phyloP scores from a whole-genome alignment of 108 stramenopile genomes.

The Cyclotella kingstonii region DNA sequence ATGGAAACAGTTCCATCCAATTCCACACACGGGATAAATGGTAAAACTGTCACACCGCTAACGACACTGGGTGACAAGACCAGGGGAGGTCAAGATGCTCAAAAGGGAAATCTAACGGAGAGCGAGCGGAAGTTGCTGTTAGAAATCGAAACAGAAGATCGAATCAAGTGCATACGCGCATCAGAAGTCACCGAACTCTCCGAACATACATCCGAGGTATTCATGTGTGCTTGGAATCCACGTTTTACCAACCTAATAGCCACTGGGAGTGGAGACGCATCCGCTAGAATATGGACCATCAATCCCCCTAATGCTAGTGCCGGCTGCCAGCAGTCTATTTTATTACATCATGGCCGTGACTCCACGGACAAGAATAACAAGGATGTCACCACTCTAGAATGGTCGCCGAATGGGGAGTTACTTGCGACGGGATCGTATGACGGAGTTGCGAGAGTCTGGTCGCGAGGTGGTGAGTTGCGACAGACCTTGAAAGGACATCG shows the following conservation, averaged over 20 bases:
- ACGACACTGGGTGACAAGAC: constrained; percentile 5
- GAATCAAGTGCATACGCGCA: constrained; percentile 51
- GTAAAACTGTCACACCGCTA: too few species aligned
- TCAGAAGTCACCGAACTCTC: constrained; percentile 72
- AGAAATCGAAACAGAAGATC: constrained; percentile 57
- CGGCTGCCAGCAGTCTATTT: constrained; percentile 64
- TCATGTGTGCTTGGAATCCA: constrained; percentile 98
- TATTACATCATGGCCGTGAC: constrained; percentile 83
- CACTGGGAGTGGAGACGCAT: constrained; percentile 92
- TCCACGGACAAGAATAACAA: constrained; percentile 88
- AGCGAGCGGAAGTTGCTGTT: constrained; percentile 3
- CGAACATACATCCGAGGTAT: constrained; percentile 90
- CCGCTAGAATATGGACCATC: constrained; percentile 92
- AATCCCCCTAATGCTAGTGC: constrained; percentile 59
- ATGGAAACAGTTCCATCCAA: constrained; percentile 10
- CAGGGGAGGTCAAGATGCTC: constrained; percentile 4
- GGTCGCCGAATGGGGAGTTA: constrained; percentile 89
- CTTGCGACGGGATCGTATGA: constrained; percentile 95
- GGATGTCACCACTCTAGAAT: constrained; percentile 95
- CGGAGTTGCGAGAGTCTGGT: constrained; percentile 95
- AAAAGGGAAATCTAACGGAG: background rate
- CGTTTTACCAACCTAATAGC: constrained; percentile 87
- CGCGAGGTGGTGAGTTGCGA: constrained; percentile 69
- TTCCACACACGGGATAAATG: background rate
- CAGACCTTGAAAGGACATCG: constrained; percentile 87